Evolutionary conservation across 2,329 filamentous ascomycete species (phyloP).

Genomic region (Fusarium nurragi): DNA sequence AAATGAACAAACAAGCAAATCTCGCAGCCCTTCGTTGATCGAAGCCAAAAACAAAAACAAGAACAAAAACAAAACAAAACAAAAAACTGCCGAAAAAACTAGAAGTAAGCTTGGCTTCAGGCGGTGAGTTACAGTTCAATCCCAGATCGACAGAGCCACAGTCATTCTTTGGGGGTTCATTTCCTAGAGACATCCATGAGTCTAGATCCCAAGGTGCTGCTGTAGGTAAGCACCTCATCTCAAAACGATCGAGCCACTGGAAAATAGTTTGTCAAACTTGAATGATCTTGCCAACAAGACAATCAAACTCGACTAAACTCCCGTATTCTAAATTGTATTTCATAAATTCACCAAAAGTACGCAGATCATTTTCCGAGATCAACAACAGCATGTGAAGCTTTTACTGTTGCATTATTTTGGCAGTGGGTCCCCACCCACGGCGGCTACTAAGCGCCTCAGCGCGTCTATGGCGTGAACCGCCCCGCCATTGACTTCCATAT

Average conservation of each 20-base stretch:
- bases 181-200: constrained; percentile 24
- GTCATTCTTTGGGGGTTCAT: constrained; percentile 26
- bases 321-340: constrained; percentile 10
- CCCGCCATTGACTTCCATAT: constrained; percentile 30
- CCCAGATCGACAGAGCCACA: constrained; percentile 25
- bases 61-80: no score
- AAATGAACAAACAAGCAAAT: constrained; percentile 35
- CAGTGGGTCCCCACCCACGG: constrained; percentile 16
- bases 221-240: constrained; percentile 14
- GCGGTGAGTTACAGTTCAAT: constrained; percentile 35
- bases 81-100: constrained; percentile 1
- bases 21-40: constrained; percentile 2
- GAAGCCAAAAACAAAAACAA: constrained; percentile 3
- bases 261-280: constrained; percentile 11
- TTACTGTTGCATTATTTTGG: constrained; percentile 22
- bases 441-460: constrained; percentile 39
- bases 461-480: constrained; percentile 35
- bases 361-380: neutral
- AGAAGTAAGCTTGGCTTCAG: constrained; percentile 16
- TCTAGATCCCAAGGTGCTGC: constrained; percentile 24
- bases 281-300: neutral
- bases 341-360: neutral
- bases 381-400: neutral
- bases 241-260: constrained; percentile 35
- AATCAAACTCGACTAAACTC: neutral